Evolutionary conservation across 352 stramenopile species (phyloP).

Genomic region (Globisporangium middletonii): DNA sequence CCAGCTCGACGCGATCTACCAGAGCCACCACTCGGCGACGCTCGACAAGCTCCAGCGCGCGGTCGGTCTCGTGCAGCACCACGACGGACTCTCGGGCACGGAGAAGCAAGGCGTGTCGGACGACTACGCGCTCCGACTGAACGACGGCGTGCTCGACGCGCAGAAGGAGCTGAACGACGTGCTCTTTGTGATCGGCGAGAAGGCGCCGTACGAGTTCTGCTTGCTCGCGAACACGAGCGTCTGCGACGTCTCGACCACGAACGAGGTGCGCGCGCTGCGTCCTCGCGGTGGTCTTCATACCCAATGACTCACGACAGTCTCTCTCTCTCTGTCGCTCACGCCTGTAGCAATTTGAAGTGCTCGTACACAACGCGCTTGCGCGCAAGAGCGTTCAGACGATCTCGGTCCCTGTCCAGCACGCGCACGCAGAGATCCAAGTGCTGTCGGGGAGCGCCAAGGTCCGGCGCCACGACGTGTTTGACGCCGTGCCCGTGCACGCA

Average conservation of each 20-base stretch:
- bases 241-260: slow-evolving; percentile 75
- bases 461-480: slow-evolving; percentile 39
- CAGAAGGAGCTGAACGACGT: slow-evolving; percentile 68
- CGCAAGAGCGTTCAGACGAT: slow-evolving; percentile 54
- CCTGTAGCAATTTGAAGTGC: slow-evolving; percentile 49
- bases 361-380: slow-evolving; percentile 67
- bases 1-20: slow-evolving; percentile 85
- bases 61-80: slow-evolving; percentile 93
- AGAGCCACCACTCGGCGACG: slow-evolving; percentile 46
- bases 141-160: slow-evolving; percentile 67
- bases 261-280: slow-evolving; percentile 19
- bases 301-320: not conserved
- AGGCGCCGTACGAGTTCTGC: slow-evolving; percentile 61
- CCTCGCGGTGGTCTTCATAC: no score
- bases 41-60: slow-evolving; percentile 80
- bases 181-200: slow-evolving; percentile 69
- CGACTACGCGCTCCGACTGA: slow-evolving; percentile 93
- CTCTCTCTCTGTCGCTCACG: not conserved
- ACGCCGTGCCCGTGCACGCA: slow-evolving; percentile 44
- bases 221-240: slow-evolving; percentile 88
- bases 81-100: slow-evolving; percentile 94
- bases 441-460: slow-evolving; percentile 32
- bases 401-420: slow-evolving; percentile 46
- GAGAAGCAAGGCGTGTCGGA: slow-evolving; percentile 94
- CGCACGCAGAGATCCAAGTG: slow-evolving; percentile 30